phyloP scores from a whole-genome alignment of 371 early-diverging fungal genomes.

The Rhizomucor pusillus region DNA sequence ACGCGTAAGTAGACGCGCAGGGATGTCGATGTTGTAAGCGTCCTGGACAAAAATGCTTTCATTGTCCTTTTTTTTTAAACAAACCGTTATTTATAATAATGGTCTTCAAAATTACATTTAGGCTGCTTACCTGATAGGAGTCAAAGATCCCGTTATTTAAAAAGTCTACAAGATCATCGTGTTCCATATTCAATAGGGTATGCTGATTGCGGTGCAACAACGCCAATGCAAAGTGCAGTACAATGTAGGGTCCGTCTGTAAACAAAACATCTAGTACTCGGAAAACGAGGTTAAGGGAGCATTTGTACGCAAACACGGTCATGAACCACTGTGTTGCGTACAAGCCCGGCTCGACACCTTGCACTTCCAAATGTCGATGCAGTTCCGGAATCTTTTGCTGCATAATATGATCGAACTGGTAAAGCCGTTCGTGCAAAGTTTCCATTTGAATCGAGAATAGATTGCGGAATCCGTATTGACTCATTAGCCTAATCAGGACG shows the following conservation, averaged over 20 bases:
- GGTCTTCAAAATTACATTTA: background rate
- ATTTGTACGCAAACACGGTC: constrained; percentile 82
- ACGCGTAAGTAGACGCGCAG: constrained; percentile 16
- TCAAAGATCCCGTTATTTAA: constrained; percentile 78
- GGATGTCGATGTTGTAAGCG: constrained; percentile 27
- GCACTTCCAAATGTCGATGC: constrained; percentile 64
- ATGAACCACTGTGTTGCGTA: constrained; percentile 84
- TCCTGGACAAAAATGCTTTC: constrained; percentile 29
- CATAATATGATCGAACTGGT: constrained; percentile 82
- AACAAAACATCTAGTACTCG: constrained; percentile 89
- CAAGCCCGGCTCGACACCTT: constrained; percentile 74
- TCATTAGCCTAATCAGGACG: constrained; percentile 68
- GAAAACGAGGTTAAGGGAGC: constrained; percentile 80
- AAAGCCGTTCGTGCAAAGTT: constrained; percentile 74
- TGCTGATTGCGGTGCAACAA: constrained; percentile 77
- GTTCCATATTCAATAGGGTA: constrained; percentile 69
- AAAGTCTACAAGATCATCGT: constrained; percentile 82
- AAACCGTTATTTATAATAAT: background rate
- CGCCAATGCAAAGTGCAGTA: constrained; percentile 84
- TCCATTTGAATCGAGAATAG: constrained; percentile 82
- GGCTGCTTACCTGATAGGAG: constrained; percentile 48
- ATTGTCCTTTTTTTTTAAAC: constrained; percentile 8
- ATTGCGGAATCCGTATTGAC: constrained; percentile 75
- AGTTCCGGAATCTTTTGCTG: constrained; percentile 67
- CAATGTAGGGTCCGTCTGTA: constrained; percentile 80